These are phyloP conservation scores for Metschnikowia santaceciliae DNA, from an alignment of 805 yeast species.

Conservation along the genomic window DNA sequence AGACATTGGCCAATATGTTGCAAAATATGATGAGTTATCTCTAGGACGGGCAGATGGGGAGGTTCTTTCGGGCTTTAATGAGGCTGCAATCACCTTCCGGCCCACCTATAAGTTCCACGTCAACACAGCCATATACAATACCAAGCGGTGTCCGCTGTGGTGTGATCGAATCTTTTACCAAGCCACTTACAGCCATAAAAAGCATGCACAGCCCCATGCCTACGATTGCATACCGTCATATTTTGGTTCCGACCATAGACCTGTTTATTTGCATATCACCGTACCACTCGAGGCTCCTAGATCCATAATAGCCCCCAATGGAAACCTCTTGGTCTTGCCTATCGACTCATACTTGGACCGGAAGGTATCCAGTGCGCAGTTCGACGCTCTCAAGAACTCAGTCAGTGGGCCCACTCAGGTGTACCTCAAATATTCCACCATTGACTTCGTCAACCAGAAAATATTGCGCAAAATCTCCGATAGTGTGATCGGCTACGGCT, in stretches of 20 bases:
- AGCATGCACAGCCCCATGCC: conserved; percentile 25
- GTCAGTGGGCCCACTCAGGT: conserved; percentile 40
- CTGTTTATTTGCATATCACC: conserved; percentile 55
- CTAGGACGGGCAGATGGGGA: conserved; percentile 37
- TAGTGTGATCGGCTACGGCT: conserved; percentile 27
- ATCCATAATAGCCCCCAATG: conserved; percentile 15
- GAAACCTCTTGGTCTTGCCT: conserved; percentile 15
- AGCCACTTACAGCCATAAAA: conserved; percentile 29
- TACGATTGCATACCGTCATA: conserved; percentile 51
- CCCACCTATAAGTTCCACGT: conserved; percentile 75
- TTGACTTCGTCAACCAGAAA: conserved; percentile 26
- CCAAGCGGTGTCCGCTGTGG: conserved; percentile 77
- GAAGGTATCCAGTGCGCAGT: conserved; percentile 5
- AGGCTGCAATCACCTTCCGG: conserved; percentile 58
- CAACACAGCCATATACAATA: conserved; percentile 49
- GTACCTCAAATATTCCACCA: conserved; percentile 32
- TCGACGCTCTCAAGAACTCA: conserved; percentile 14
- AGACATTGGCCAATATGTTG: conserved; percentile 21
- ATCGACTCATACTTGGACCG: conserved; percentile 6
- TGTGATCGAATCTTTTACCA: conserved; percentile 78
- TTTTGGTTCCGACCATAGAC: conserved; percentile 72
- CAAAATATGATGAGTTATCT: conserved; percentile 49
- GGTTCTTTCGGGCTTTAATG: conserved; percentile 61
- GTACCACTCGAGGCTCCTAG: conserved; percentile 44
- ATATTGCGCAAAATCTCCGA: conserved; percentile 28